phyloP scores from a whole-genome alignment of 768 basidiomycete species.

The Rhodotorula paludigena region DNA sequence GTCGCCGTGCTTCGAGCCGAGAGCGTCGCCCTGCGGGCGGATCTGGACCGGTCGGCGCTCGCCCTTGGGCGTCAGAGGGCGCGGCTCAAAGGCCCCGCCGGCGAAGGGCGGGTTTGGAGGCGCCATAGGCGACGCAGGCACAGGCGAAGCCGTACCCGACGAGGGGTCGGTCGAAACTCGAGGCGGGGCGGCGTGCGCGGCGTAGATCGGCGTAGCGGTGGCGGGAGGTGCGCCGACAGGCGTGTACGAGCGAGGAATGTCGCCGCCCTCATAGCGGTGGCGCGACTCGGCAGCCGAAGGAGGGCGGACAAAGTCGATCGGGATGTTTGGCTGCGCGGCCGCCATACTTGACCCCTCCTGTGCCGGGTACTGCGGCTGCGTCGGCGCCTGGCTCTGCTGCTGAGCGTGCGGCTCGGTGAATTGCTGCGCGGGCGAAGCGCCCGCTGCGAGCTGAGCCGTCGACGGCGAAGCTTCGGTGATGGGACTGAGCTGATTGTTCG shows the following conservation, averaged over 20 bases:
- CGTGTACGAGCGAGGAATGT: not conserved
- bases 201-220: not conserved
- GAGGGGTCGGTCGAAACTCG: not conserved
- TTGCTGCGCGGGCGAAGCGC: not conserved
- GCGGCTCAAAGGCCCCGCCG: conserved; percentile 16
- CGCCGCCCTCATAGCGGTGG: not conserved
- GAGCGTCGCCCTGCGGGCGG: not conserved
- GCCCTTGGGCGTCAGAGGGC: conserved; percentile 11
- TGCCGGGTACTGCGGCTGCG: not conserved
- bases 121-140: not conserved
- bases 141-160: not conserved
- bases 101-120: conserved; percentile 3
- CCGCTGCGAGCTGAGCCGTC: not conserved
- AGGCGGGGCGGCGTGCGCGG: not conserved
- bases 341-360: no score
- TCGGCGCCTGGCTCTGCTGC: not conserved
- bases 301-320: not conserved
- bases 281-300: conserved; percentile 1
- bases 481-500: not conserved
- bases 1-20: conserved; percentile 33
- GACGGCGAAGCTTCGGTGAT: conserved; percentile 11
- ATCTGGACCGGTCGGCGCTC: conserved; percentile 22
- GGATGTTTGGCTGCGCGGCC: not conserved
- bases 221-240: not conserved
- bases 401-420: not conserved